These are phyloP conservation scores for Tetraselmis striata DNA, from an alignment of 139 green algal genomes.

Conservation along the genomic window DNA sequence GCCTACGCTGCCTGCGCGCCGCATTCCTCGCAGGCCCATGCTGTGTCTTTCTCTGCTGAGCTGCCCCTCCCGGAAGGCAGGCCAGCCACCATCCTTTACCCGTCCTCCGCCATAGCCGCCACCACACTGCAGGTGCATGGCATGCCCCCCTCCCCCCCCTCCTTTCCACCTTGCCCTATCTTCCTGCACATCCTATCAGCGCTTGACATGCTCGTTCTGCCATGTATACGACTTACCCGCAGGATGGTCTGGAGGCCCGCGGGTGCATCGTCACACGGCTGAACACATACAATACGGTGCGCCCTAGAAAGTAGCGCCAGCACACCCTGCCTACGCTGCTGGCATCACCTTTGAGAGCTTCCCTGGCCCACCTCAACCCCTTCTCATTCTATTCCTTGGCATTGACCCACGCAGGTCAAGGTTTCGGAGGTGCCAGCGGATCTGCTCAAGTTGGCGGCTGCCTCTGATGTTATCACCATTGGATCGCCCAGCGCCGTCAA, in stretches of 20 bases:
- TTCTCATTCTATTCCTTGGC: too few relatives aligned
- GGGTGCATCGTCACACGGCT: slow-evolving; percentile 67
- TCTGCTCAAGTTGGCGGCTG: slow-evolving; percentile 38
- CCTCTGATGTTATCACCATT: slow-evolving; percentile 44
- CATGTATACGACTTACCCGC: too few relatives aligned
- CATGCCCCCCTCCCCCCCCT: too few relatives aligned
- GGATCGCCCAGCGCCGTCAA: neutral
- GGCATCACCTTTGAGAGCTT: neutral
- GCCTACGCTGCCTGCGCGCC: neutral
- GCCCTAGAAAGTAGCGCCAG: neutral
- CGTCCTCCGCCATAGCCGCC: slow-evolving; percentile 61
- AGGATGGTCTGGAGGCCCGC: slow-evolving; percentile 52
- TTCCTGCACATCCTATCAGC: too few relatives aligned
- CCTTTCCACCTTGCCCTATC: neutral
- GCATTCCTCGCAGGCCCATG: slow-evolving; percentile 47
- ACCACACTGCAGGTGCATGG: slow-evolving; percentile 35
- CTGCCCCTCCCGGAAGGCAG: slow-evolving; percentile 53
- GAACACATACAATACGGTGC: slow-evolving; percentile 78
- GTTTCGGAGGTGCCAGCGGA: slow-evolving; percentile 34
- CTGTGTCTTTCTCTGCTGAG: slow-evolving; percentile 64
- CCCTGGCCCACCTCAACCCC: too few relatives aligned
- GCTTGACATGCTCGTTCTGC: too few relatives aligned
- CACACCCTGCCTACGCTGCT: neutral
- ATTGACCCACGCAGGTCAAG: slow-evolving; percentile 18
- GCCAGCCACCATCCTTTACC: slow-evolving; percentile 64